Conservation (phyloP, 83 land plant species). For the Picea abies region DNA sequence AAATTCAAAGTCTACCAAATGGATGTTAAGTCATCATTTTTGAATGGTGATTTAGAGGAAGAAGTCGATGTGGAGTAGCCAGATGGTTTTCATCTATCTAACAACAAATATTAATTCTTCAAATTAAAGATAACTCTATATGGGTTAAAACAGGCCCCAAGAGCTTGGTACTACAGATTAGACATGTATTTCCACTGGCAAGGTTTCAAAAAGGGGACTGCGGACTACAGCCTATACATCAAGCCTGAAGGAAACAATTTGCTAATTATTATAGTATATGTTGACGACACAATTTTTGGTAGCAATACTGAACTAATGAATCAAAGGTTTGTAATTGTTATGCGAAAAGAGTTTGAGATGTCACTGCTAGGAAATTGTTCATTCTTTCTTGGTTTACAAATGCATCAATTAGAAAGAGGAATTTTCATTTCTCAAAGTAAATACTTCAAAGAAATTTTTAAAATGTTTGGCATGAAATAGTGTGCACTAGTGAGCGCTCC, state of each 20-base stretch:
- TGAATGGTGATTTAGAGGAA: not conserved
- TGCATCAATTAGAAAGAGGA: not conserved
- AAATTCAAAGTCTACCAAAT: not conserved
- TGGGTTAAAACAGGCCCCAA: not conserved
- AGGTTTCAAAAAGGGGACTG: not conserved
- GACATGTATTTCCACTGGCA: not conserved
- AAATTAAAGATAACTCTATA: not conserved
- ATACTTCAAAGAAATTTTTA: not conserved
- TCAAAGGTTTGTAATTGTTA: not conserved
- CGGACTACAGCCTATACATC: not conserved
- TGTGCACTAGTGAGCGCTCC: not conserved
- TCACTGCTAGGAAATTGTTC: not conserved
- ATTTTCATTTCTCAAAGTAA: not conserved
- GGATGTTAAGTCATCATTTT: not conserved
- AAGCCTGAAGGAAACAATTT: not conserved
- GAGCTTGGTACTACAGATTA: not conserved
- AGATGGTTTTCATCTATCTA: not conserved
- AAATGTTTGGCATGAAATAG: not conserved
- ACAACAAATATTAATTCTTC: not conserved
- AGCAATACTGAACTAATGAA: not conserved
- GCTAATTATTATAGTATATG: not conserved
- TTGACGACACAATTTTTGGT: not conserved
- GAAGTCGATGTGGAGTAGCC: not conserved
- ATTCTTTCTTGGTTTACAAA: not conserved
- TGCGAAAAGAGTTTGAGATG: not conserved